A percentile compares a stretch with the other conserved stretches of the same genome.
phyloP scores from a whole-genome alignment of 2,329 filamentous ascomycete genomes.

The Decorospora gaudefroyi region DNA sequence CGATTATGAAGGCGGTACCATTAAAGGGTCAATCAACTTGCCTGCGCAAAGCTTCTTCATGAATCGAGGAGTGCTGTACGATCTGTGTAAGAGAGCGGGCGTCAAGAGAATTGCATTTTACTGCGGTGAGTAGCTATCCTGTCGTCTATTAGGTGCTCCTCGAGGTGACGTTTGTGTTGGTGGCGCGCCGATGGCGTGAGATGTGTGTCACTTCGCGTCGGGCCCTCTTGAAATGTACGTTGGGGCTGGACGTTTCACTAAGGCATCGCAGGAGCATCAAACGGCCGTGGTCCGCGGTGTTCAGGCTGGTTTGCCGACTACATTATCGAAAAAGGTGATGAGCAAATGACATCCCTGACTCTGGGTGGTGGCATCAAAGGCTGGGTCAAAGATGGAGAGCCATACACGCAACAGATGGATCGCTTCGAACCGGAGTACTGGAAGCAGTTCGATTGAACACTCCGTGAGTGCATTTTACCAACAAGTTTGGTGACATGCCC shows the following conservation, averaged over 20 bases:
- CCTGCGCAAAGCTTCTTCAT: conserved; percentile 55
- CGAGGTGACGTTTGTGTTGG: background rate
- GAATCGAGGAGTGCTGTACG: conserved; percentile 52
- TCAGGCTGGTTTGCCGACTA: conserved; percentile 47
- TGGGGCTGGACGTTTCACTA: conserved; percentile 11
- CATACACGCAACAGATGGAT: conserved; percentile 49
- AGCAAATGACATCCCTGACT: conserved; percentile 49
- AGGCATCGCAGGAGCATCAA: conserved; percentile 37
- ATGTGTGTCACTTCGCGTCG: conserved; percentile 9
- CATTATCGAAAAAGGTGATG: conserved; percentile 41
- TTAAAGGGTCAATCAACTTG: conserved; percentile 54
- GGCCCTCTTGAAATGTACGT: conserved; percentile 1
- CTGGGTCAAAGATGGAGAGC: conserved; percentile 50
- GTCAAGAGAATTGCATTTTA: conserved; percentile 55
- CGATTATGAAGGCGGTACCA: conserved; percentile 54
- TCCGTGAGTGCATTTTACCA: background rate
- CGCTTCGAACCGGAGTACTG: conserved; percentile 50
- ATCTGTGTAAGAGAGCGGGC: conserved; percentile 52
- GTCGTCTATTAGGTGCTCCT: background rate
- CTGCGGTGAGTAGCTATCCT: conserved; percentile 47
- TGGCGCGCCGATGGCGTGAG: conserved; percentile 31
- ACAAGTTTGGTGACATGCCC: background rate
- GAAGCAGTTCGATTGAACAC: conserved; percentile 43
- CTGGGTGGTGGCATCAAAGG: conserved; percentile 53
- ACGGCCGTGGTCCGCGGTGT: conserved; percentile 43